Evolutionary conservation across 2,329 filamentous ascomycete genomes (phyloP).

Genomic region (Aureobasidium sp.): DNA sequence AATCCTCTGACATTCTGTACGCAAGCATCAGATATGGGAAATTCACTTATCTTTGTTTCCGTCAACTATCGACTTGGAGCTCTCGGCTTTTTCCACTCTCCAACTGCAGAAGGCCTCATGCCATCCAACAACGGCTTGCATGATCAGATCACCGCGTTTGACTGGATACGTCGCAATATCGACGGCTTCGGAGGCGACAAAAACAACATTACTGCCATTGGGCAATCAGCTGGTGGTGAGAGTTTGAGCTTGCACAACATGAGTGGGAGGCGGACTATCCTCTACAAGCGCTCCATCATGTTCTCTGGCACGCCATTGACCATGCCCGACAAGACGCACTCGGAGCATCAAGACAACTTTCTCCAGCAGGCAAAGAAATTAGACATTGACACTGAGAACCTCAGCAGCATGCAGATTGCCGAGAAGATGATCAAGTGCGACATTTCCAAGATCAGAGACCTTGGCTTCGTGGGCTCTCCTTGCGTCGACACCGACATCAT

Average conservation of each 20-base stretch:
- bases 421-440: constrained; percentile 15
- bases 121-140: constrained; percentile 44
- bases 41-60: constrained; percentile 14
- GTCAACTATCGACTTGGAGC: constrained; percentile 18
- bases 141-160: constrained; percentile 47
- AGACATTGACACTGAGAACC: neutral
- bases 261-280: neutral
- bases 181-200: constrained; percentile 43
- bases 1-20: constrained; percentile 10
- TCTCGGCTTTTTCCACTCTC: constrained; percentile 17
- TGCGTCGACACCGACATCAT: constrained; percentile 17
- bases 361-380: constrained; percentile 16
- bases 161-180: constrained; percentile 48
- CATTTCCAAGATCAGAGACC: constrained; percentile 16
- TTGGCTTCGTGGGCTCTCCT: constrained; percentile 16
- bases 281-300: constrained; percentile 18
- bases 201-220: constrained; percentile 18
- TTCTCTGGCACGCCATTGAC: constrained; percentile 19
- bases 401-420: constrained; percentile 13
- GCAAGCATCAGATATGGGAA: constrained; percentile 9
- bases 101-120: constrained; percentile 11
- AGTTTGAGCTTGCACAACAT: constrained; percentile 18
- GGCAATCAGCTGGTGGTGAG: constrained; percentile 19
- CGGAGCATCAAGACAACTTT: constrained; percentile 19
- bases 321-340: constrained; percentile 17